Evolutionary conservation across 1,284 basidiomycete genomes (phyloP), one percentile per base, ranked within the genome.

Genomic region (Chondrostereum purpureum): DNA sequence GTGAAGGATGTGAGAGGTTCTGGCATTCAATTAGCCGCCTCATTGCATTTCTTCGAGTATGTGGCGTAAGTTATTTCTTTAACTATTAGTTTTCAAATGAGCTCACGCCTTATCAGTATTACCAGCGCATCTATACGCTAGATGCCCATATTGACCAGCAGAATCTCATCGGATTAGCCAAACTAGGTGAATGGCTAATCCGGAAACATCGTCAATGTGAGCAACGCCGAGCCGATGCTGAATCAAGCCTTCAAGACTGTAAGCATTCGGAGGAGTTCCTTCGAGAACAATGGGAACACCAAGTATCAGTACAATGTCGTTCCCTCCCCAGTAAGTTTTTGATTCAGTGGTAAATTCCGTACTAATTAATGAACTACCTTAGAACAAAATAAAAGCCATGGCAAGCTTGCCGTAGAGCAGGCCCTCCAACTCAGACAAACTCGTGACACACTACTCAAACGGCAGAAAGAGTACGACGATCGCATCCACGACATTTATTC

Each of bases 1-100:
- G 64, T 5, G 64, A 66, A 48, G 64, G 65, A 4, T 62, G 60
- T 48, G 62, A 68, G 42, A 33, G 56, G 4, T 55, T 67, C 38
- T 68, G 64, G 65, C 58, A 57, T 42, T 53, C 55, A n/a, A 54
- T 62, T 13, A 55, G 55, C 19, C 33, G 47, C 14, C 44, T 61
- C 3, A 61, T 60, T 42, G 50, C 59, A 8, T 50, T 51, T 16
- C 37, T 60, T 1, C 50, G 53, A 16, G 60, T 64, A 3, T 60
- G 53, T 34, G 61, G 60, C n/a, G 58, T 60, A 45, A 27, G 52
- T 54, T 11, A 21, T 33, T 17, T 23, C 17, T 47, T 23, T 35
- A 24, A 11, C 17, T 17, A 13, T 19, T 31, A 20, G 1, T n/a
- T n/a, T n/a, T n/a, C n/a, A n/a, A n/a, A 20, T 42, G 11, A 13